Percentiles rank a stretch among this genome's conserved stretches.
Evolutionary conservation across 345 rosid species (phyloP).

Genomic region (Salix dunnii): DNA sequence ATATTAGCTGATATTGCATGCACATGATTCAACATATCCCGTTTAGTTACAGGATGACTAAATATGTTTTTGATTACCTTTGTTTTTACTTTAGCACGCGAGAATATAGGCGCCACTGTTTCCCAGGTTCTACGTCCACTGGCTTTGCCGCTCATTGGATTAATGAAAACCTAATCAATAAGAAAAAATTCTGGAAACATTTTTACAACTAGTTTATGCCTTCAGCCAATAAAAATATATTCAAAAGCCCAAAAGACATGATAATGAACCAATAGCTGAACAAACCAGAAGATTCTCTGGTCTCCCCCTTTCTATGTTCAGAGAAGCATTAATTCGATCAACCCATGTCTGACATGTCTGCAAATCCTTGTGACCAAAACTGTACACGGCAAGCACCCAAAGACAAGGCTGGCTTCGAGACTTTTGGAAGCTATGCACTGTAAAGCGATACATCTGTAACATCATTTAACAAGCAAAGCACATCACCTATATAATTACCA

Average conservation of each 20-base stretch:
- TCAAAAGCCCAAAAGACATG: neutral
- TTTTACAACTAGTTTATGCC: conserved; percentile 15
- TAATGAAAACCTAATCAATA: conserved; percentile 61
- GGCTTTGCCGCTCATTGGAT: conserved; percentile 88
- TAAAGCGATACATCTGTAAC: conserved; percentile 66
- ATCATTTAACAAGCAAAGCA: neutral
- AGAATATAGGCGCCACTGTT: conserved; percentile 70
- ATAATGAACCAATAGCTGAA: conserved; percentile 13
- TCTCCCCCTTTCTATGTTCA: conserved; percentile 52
- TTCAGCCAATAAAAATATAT: conserved; percentile 9
- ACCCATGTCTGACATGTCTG: conserved; percentile 70
- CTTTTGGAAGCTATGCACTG: conserved; percentile 50
- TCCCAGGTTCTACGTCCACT: conserved; percentile 72
- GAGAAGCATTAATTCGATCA: conserved; percentile 43
- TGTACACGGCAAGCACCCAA: conserved; percentile 44
- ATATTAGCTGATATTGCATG: too few species aligned
- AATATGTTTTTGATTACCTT: conserved; percentile 41
- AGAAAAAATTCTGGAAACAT: conserved; percentile 15
- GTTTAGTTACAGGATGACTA: neutral
- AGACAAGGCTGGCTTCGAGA: conserved; percentile 63
- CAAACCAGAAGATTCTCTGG: conserved; percentile 82
- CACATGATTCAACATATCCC: neutral
- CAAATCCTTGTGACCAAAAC: conserved; percentile 69
- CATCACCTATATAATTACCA: conserved; percentile 10
- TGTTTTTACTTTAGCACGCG: conserved; percentile 58